These are phyloP conservation scores for Dipteronia sinensis DNA, from an alignment of 345 rosid genomes.

Conservation along the genomic window DNA sequence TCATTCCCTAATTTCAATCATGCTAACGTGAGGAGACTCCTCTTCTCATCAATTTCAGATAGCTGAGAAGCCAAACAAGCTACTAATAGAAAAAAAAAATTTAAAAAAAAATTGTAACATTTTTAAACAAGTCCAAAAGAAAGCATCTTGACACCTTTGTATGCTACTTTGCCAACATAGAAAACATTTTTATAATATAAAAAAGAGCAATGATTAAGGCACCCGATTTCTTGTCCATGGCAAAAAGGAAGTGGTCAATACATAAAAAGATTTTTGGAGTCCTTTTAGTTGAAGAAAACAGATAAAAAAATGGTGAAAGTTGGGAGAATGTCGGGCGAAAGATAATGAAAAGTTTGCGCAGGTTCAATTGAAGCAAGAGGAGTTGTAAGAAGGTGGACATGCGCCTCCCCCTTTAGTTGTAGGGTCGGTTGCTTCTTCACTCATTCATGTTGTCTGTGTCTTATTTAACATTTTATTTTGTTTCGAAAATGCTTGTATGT, in stretches of 20 bases:
- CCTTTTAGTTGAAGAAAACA: not conserved
- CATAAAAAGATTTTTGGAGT: not conserved
- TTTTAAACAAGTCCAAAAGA: constrained; percentile 33
- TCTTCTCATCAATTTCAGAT: constrained; percentile 17
- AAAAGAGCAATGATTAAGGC: constrained; percentile 3
- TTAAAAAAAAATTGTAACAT: constrained; percentile 22
- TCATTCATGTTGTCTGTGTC: constrained; percentile 10
- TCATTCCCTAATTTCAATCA: constrained; percentile 45
- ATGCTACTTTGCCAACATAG: constrained; percentile 46
- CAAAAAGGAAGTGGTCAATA: not conserved
- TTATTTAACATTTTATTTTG: not conserved
- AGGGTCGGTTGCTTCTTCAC: not conserved
- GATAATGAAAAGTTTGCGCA: constrained; percentile 4
- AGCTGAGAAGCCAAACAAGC: constrained; percentile 23
- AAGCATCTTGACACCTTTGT: constrained; percentile 46
- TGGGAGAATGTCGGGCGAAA: constrained; percentile 30
- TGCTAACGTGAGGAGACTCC: constrained; percentile 50
- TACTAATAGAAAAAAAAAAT: not conserved
- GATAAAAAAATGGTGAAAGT: constrained; percentile 15
- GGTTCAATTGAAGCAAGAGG: constrained; percentile 14
- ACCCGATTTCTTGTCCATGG: not conserved
- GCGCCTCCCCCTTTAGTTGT: constrained; percentile 19
- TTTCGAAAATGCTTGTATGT: not conserved
- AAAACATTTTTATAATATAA: constrained; percentile 17
- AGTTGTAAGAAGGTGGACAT: constrained; percentile 23